phyloP scores from a whole-genome alignment of 331 rosid genomes.

The Telfairia occidentalis region DNA sequence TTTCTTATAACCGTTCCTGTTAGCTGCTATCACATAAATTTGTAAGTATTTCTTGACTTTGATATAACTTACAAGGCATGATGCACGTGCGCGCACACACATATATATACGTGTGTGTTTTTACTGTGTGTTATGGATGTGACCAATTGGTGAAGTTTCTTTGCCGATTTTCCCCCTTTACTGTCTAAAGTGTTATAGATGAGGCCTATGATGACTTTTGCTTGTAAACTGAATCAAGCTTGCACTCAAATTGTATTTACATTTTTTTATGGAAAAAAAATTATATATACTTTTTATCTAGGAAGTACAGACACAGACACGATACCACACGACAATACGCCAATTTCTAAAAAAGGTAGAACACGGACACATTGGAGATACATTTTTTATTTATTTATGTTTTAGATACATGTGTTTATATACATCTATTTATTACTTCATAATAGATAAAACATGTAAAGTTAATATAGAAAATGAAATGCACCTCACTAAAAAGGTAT shows the following conservation, averaged over 20 bases:
- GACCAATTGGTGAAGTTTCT: neutral
- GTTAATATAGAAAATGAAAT: no score
- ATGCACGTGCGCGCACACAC: no score
- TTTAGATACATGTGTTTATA: no score
- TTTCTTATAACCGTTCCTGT: slow-evolving; percentile 65
- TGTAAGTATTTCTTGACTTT: slow-evolving; percentile 39
- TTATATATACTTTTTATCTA: neutral
- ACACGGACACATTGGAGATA: no score
- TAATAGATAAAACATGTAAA: no score
- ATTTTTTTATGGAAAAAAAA: neutral
- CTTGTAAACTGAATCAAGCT: neutral
- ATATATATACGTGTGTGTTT: no score
- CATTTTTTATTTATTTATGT: no score
- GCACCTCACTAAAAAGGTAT: no score
- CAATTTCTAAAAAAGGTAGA: no score
- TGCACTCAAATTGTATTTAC: neutral
- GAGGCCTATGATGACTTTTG: neutral
- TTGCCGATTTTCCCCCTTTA: neutral
- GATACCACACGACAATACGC: no score
- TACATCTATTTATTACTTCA: no score
- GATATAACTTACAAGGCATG: neutral
- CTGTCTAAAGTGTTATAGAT: neutral
- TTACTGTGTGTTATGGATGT: neutral
- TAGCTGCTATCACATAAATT: slow-evolving; percentile 40
- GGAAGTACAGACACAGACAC: no score